These are phyloP conservation scores for Metrosideros polymorpha DNA, from an alignment of 441 rosid species.

Conservation along the genomic window DNA sequence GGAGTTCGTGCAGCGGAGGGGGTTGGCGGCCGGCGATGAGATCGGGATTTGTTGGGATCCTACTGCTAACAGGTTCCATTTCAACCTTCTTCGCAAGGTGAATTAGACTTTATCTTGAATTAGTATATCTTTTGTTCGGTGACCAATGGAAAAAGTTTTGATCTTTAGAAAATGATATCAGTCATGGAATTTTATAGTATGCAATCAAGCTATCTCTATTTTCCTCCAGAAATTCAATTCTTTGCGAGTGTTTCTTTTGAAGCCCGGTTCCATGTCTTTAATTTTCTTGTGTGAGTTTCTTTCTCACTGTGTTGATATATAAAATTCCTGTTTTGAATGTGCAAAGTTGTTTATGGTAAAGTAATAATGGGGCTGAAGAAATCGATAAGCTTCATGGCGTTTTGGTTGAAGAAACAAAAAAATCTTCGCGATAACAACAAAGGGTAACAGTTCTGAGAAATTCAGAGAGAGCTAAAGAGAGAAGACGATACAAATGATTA, in stretches of 20 bases:
- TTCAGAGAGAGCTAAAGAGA: no score
- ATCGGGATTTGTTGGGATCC: not conserved
- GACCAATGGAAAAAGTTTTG: not conserved
- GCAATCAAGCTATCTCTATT: not conserved
- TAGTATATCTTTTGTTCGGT: not conserved
- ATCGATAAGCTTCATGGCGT: not conserved
- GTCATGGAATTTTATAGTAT: not conserved
- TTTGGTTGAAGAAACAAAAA: not conserved
- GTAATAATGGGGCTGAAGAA: not conserved
- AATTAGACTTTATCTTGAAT: not conserved
- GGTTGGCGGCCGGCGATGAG: not conserved
- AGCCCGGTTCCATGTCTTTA: no score
- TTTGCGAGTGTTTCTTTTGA: no score
- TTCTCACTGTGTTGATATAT: no score
- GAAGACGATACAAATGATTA: no score
- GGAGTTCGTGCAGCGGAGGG: not conserved
- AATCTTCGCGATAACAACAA: not conserved
- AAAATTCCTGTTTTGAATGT: no score
- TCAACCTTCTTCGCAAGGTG: not conserved
- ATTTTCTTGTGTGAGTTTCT: no score
- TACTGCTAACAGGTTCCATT: not conserved
- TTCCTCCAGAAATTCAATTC: not conserved
- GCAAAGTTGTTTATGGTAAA: no score
- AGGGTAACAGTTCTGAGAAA: not conserved
- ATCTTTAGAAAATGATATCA: not conserved